Evolutionary conservation across 129 eudicot genomes (phyloP), one percentile per base, ranked within the genome.

Genomic region (Lactuca sativa): DNA sequence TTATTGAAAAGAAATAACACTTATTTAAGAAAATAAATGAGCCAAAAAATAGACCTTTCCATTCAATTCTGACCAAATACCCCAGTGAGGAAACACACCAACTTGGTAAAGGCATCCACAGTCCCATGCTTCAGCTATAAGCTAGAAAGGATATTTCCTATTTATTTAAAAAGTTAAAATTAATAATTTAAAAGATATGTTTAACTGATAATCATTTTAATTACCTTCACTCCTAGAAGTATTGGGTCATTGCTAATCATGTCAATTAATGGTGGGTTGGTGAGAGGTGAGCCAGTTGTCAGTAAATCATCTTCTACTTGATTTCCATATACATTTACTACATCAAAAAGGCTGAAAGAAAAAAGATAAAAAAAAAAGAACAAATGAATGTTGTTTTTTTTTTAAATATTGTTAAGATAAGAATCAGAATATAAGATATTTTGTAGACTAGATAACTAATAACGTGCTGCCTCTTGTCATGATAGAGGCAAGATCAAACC

Each of bases 101-200:
- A 95, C 99, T 90, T 87, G 99, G 74, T 95, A 95, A 71, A 95
- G 99, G 71, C 99, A 97, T 73, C 97, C 99, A 62, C 99, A 95
- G 64, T 95, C 99, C 99, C 99, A 95, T 64, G 99, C 99, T 81
- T 95, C 99, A 62, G 99, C 99, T 53, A 95, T 85, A 71, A 95
- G 99, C 99, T 95, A 80, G 59, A 47, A 47, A 10, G 38, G 38
- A 34, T 34, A 34, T 0, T 34, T 34, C 1, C 38, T 34, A 34
- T 3, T 34, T 5, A 34, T 34, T 4, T 3, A 0, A 47, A 10
- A 10, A 59, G 6, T 25, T 58, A 15, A 21, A 56, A 57, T 9
- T 13, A 33, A 37, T 57, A 56, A 41, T 52, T 66, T 47, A 66
- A 43, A 44, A 16, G 59, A 58, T 34, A 61, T n/a, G 66, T 61